These are phyloP conservation scores for Xylaria scruposa DNA, from an alignment of 495 filamentous ascomycete genomes.

Conservation along the genomic window DNA sequence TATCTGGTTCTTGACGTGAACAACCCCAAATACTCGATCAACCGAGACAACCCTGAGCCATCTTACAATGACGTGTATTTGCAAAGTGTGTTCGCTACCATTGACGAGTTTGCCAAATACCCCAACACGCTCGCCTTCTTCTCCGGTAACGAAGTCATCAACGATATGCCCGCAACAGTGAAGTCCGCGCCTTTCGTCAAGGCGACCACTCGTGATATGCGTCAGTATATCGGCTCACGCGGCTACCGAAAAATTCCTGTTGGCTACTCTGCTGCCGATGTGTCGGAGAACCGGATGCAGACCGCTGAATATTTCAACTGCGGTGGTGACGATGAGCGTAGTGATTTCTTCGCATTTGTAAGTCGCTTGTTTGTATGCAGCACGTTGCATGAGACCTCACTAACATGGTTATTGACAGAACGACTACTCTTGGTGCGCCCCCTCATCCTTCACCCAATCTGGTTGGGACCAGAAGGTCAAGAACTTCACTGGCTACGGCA, in stretches of 20 bases:
- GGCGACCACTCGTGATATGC: constrained; percentile 90
- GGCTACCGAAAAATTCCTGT: constrained; percentile 83
- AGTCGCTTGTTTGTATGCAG: constrained; percentile 28
- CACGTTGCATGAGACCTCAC: neutral
- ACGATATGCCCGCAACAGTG: constrained; percentile 74
- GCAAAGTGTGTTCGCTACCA: constrained; percentile 90
- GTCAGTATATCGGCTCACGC: constrained; percentile 78
- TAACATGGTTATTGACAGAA: constrained; percentile 55
- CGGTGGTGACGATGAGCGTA: constrained; percentile 81
- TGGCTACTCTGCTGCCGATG: constrained; percentile 91
- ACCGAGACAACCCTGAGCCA: constrained; percentile 71
- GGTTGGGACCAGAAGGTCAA: constrained; percentile 93
- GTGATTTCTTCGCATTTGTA: constrained; percentile 92
- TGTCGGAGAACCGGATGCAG: constrained; percentile 83
- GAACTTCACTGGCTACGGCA: constrained; percentile 86
- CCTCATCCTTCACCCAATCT: constrained; percentile 72
- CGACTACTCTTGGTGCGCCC: constrained; percentile 96
- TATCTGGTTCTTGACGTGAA: constrained; percentile 86
- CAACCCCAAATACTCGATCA: constrained; percentile 72
- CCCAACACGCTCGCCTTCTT: constrained; percentile 93
- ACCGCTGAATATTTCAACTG: constrained; percentile 96
- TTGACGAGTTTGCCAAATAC: constrained; percentile 87
- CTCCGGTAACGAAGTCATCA: constrained; percentile 96
- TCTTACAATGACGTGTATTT: constrained; percentile 95
- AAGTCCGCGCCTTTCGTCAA: constrained; percentile 85